phyloP scores from a whole-genome alignment of 2,329 filamentous ascomycete genomes.

The Talaromyces sp. region DNA sequence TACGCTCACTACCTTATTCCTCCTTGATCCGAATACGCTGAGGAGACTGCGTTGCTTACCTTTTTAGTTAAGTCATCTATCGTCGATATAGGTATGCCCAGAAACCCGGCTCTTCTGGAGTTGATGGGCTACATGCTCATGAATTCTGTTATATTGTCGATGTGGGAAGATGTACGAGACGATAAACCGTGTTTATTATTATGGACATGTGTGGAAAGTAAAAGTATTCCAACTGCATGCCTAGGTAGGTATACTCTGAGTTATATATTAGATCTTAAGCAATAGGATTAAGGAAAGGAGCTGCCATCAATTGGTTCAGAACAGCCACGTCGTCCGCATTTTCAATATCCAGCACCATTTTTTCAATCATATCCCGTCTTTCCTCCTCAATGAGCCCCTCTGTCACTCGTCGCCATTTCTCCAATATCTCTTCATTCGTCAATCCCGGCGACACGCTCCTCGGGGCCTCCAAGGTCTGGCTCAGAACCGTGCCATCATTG shows the following conservation, averaged over 20 bases:
- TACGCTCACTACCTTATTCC: neutral
- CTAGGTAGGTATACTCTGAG: too few relatives aligned
- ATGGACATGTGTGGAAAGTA: too few relatives aligned
- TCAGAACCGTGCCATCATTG: constrained; percentile 19
- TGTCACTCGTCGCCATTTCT: constrained; percentile 32
- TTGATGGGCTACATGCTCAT: too few relatives aligned
- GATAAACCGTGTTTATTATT: too few relatives aligned
- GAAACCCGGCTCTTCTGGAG: too few relatives aligned
- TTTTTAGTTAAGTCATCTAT: too few relatives aligned
- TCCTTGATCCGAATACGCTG: too few relatives aligned
- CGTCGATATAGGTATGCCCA: too few relatives aligned
- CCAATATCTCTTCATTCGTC: constrained; percentile 34
- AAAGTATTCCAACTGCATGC: too few relatives aligned
- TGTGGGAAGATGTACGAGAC: neutral
- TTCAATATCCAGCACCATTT: constrained; percentile 28
- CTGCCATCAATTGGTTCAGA: constrained; percentile 17
- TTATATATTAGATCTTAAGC: too few relatives aligned
- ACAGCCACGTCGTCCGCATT: constrained; percentile 21
- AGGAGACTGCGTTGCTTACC: too few relatives aligned
- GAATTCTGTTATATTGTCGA: too few relatives aligned
- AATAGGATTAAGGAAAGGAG: constrained; percentile 5
- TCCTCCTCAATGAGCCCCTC: constrained; percentile 27
- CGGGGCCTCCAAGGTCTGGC: constrained; percentile 20
- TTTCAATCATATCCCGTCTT: constrained; percentile 24
- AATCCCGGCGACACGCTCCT: constrained; percentile 30